phyloP scores from a whole-genome alignment of 108 stramenopile species.

The Cyclotella atomus region DNA sequence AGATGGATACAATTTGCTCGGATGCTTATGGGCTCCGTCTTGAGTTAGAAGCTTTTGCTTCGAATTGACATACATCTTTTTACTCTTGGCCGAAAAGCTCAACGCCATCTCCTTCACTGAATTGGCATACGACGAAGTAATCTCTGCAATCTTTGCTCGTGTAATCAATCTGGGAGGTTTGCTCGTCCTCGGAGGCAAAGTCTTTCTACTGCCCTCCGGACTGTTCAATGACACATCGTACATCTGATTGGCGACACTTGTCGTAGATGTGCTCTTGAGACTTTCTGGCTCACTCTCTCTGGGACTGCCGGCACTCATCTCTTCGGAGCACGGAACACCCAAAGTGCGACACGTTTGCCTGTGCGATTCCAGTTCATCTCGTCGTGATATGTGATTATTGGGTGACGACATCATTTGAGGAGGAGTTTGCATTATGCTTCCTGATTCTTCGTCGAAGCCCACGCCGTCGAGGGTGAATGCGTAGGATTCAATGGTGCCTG shows the following conservation, averaged over 20 bases:
- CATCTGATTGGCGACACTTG: background rate
- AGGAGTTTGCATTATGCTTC: slow-evolving; percentile 15
- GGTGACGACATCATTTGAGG: background rate
- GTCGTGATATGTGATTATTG: background rate
- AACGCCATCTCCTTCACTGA: slow-evolving; percentile 1
- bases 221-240: slow-evolving; percentile 17
- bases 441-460: slow-evolving; percentile 42
- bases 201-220: background rate
- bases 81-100: background rate
- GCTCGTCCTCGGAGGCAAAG: background rate
- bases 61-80: background rate
- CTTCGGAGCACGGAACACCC: slow-evolving; percentile 29
- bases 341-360: slow-evolving; percentile 32
- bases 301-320: too few relatives aligned
- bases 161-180: background rate
- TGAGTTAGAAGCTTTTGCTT: slow-evolving; percentile 13
- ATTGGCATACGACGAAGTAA: slow-evolving; percentile 14
- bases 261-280: background rate
- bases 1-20: background rate
- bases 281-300: too few relatives aligned
- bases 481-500: slow-evolving; percentile 28
- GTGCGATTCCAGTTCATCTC: slow-evolving; percentile 20
- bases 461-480: slow-evolving; percentile 43
- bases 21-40: background rate
- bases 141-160: background rate